Conservation (phyloP, 2,329 filamentous ascomycete genomes). For the Endoconidiophora laricicola region DNA sequence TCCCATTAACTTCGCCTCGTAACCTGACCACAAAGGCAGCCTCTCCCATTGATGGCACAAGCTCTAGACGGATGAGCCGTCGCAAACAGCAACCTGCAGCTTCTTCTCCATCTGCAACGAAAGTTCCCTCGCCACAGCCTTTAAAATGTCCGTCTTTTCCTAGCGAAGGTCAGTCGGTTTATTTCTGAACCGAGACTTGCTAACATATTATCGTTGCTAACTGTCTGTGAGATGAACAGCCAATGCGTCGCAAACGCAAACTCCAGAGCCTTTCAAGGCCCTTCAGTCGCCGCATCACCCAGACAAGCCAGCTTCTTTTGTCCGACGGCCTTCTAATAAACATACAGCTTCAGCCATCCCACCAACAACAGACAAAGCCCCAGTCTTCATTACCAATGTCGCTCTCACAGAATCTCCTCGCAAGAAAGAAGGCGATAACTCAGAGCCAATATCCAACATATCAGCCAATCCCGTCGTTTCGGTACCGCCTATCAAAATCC, state of each 20-base stretch:
- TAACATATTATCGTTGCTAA: too few relatives aligned
- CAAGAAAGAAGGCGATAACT: neutral
- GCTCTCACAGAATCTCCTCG: neutral
- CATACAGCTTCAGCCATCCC: too few relatives aligned
- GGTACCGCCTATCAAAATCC: constrained; percentile 88
- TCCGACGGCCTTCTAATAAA: too few relatives aligned
- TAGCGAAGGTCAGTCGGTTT: too few relatives aligned
- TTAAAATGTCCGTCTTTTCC: too few relatives aligned
- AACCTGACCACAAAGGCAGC: constrained; percentile 22
- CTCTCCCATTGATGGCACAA: constrained; percentile 17
- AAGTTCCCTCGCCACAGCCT: neutral
- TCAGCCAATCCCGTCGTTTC: constrained; percentile 16
- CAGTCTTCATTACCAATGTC: too few relatives aligned
- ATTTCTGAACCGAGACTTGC: too few relatives aligned
- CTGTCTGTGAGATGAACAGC: neutral
- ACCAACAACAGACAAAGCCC: too few relatives aligned
- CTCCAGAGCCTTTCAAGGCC: too few relatives aligned
- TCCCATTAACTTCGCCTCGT: constrained; percentile 14
- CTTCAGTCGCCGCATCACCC: too few relatives aligned
- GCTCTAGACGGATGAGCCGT: neutral
- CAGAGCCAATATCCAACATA: constrained; percentile 35
- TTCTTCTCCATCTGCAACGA: constrained; percentile 21
- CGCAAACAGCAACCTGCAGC: neutral
- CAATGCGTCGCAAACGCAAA: neutral
- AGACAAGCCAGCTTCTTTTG: too few relatives aligned